Conservation (phyloP, 179 eudicot genomes). For the Amaranthus tricolor region DNA sequence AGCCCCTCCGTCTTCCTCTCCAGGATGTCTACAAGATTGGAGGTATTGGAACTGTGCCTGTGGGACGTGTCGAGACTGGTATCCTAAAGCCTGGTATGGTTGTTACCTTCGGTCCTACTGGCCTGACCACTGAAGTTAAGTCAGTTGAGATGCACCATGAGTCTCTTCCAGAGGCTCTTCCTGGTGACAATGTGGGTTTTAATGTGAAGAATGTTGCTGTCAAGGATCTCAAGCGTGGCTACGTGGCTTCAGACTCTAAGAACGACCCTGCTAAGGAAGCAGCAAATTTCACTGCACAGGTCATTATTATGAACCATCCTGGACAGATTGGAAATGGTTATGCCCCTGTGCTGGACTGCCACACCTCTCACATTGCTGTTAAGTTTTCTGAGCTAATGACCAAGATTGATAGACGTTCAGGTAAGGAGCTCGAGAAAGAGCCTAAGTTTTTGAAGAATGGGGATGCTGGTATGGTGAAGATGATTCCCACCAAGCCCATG, state of each 20-base stretch:
- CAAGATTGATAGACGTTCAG: conserved; percentile 50
- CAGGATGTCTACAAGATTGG: conserved; percentile 42
- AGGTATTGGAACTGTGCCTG: conserved; percentile 40
- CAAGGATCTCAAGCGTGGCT: conserved; percentile 48
- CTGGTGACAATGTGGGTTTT: conserved; percentile 45
- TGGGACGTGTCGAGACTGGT: conserved; percentile 36
- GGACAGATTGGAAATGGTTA: conserved; percentile 35
- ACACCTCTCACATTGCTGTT: conserved; percentile 45
- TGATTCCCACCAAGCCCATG: conserved; percentile 57
- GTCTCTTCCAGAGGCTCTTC: conserved; percentile 38
- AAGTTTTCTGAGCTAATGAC: conserved; percentile 40
- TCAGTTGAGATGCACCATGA: conserved; percentile 44
- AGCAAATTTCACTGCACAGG: conserved; percentile 32
- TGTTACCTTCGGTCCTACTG: conserved; percentile 39
- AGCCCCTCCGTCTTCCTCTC: conserved; percentile 36
- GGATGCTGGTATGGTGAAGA: conserved; percentile 46
- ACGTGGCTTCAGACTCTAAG: conserved; percentile 45
- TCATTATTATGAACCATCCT: conserved; percentile 39
- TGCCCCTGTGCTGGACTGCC: conserved; percentile 34
- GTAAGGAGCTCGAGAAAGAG: conserved; percentile 44
- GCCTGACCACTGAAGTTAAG: conserved; percentile 40
- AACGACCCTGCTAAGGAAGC: conserved; percentile 50
- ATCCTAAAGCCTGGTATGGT: conserved; percentile 33
- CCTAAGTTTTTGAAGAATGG: conserved; percentile 54
- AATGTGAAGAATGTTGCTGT: conserved; percentile 38